Conservation (phyloP, 306 rosid genomes). For the Amphicarpaea edgeworthii region DNA sequence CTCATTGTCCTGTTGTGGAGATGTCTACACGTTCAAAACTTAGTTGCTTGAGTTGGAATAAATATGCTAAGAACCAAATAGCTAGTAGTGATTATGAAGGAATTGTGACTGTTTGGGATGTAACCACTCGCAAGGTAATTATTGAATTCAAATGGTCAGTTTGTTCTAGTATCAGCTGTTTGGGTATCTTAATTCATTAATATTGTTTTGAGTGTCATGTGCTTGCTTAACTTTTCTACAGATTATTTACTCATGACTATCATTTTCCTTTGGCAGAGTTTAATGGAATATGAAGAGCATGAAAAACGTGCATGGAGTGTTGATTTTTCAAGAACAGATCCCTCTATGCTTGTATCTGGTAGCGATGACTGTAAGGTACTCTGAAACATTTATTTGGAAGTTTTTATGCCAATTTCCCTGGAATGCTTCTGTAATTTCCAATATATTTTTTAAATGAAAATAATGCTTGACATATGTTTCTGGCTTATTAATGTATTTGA, state of each 20-base stretch:
- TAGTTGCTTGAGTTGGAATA: constrained; percentile 99
- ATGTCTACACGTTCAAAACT: constrained; percentile 97
- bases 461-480: not conserved
- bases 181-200: constrained; percentile 21
- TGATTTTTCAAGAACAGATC: constrained; percentile 96
- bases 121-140: constrained; percentile 87
- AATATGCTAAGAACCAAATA: constrained; percentile 83
- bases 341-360: constrained; percentile 94
- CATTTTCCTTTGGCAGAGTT: constrained; percentile 62
- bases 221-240: constrained; percentile 16
- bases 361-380: constrained; percentile 98
- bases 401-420: constrained; percentile 29
- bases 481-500: constrained; percentile 16
- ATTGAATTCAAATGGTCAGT: constrained; percentile 34
- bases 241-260: constrained; percentile 31
- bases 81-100: constrained; percentile 99
- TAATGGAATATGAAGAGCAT: constrained; percentile 99
- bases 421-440: constrained; percentile 28
- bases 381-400: constrained; percentile 23
- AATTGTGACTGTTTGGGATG: constrained; percentile 97
- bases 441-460: constrained; percentile 12
- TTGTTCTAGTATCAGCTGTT: constrained; percentile 36
- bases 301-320: constrained; percentile 99
- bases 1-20: constrained; percentile 93
- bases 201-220: constrained; percentile 10